A percentile compares a stretch with the other conserved stretches of the same genome.
These are phyloP conservation scores for Bipolaris gigantea DNA, from an alignment of 2,329 filamentous ascomycete species.

Conservation along the genomic window DNA sequence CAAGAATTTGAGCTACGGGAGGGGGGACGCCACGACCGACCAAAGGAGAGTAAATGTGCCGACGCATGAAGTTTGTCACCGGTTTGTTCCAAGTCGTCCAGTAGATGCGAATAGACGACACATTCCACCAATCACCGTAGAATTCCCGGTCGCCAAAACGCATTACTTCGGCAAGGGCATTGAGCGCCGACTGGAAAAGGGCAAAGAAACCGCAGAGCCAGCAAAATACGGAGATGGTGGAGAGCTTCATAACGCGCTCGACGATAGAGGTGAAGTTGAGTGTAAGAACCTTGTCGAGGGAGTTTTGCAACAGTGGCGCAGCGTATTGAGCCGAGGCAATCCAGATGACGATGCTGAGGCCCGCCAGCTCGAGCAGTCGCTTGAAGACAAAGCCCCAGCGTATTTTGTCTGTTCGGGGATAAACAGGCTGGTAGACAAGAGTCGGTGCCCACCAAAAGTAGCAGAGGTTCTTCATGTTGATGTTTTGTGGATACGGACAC, in stretches of 20 bases:
- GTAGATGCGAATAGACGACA: conserved; percentile 75
- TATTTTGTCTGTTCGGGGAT: conserved; percentile 79
- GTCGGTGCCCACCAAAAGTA: conserved; percentile 99
- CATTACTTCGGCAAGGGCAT: conserved; percentile 87
- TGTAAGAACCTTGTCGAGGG: conserved; percentile 79
- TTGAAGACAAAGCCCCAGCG: conserved; percentile 88
- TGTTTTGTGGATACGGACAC: conserved; percentile 88
- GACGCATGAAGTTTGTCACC: conserved; percentile 93
- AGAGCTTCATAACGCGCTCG: conserved; percentile 91
- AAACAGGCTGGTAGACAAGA: conserved; percentile 93
- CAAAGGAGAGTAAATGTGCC: conserved; percentile 89
- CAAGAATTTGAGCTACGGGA: conserved; percentile 70
- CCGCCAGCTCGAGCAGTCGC: conserved; percentile 74
- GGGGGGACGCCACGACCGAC: conserved; percentile 80
- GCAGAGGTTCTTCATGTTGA: conserved; percentile 81
- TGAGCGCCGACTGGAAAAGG: conserved; percentile 89
- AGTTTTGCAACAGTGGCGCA: conserved; percentile 84
- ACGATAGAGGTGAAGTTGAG: conserved; percentile 80
- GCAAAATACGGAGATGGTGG: conserved; percentile 91
- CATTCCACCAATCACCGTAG: conserved; percentile 98
- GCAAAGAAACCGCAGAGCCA: conserved; percentile 99
- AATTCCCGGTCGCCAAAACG: conserved; percentile 91
- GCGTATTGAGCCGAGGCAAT: conserved; percentile 93
- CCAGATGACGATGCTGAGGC: conserved; percentile 89
- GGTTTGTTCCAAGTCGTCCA: conserved; percentile 99